Conservation (phyloP, 2,329 filamentous ascomycete genomes). For the Aspergillus amoenus region DNA sequence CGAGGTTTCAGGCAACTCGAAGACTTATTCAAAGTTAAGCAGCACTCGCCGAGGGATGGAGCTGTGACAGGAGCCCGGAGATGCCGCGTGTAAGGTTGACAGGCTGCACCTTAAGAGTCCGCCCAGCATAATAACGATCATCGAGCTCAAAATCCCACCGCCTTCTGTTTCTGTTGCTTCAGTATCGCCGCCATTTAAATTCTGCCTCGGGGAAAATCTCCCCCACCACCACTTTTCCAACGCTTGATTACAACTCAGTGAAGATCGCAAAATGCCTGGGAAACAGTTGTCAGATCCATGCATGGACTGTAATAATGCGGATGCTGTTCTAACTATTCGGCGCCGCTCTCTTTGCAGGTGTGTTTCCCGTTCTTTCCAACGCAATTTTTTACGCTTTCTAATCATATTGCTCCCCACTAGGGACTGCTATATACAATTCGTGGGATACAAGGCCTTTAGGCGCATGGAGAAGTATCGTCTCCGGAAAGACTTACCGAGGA, state of each 20-base stretch:
- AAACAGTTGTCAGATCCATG: conserved; percentile 45
- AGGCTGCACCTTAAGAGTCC: conserved; percentile 5
- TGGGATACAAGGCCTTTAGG: conserved; percentile 76
- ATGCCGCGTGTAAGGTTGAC: conserved; percentile 20
- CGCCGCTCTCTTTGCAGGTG: conserved; percentile 61
- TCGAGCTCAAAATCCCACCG: conserved; percentile 20
- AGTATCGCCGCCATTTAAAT: conserved; percentile 17
- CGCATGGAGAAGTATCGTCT: conserved; percentile 68
- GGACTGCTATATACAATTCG: conserved; percentile 74
- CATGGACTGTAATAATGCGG: conserved; percentile 55
- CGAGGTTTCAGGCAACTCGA: not conserved
- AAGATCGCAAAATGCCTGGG: conserved; percentile 28
- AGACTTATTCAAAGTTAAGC: conserved; percentile 6
- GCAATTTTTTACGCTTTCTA: not conserved
- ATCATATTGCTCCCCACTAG: conserved; percentile 40
- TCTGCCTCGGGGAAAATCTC: conserved; percentile 17
- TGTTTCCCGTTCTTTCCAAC: conserved; percentile 17
- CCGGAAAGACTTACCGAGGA: conserved; percentile 33
- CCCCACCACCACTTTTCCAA: conserved; percentile 1
- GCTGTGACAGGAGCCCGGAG: conserved; percentile 18
- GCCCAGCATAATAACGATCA: conserved; percentile 21
- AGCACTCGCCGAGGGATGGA: conserved; percentile 3
- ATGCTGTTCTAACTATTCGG: conserved; percentile 56
- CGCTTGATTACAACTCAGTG: not conserved
- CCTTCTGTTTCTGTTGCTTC: not conserved